A percentile compares a stretch with the other conserved stretches of the same genome.
These are phyloP conservation scores for Dendrocalamus sinicus DNA, from an alignment of 176 grass and related monocot genomes.

Conservation along the genomic window DNA sequence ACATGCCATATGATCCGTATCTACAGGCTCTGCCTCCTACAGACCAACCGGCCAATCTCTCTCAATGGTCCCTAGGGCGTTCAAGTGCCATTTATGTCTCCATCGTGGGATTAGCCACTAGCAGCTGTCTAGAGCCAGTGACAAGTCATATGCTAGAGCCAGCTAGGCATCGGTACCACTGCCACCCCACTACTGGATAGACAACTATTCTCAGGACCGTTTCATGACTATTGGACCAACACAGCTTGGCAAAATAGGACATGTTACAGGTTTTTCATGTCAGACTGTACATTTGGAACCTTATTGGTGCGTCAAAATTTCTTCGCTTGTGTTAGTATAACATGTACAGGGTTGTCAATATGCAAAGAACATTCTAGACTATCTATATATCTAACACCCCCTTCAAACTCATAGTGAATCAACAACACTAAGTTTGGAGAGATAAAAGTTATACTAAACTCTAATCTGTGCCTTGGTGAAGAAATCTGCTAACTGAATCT, in stretches of 20 bases:
- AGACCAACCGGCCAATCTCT: slow-evolving; percentile 44
- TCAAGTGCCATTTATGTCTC: slow-evolving; percentile 46
- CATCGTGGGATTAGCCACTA: slow-evolving; percentile 47
- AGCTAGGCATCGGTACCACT: slow-evolving; percentile 49
- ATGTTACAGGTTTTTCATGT: slow-evolving; percentile 31
- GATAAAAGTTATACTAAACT: too few species aligned
- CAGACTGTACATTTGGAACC: slow-evolving; percentile 19
- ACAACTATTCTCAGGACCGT: slow-evolving; percentile 43
- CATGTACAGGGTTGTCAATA: too few species aligned
- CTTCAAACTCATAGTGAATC: too few species aligned
- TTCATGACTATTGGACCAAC: slow-evolving; percentile 34
- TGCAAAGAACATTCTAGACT: too few species aligned
- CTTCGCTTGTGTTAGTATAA: neutral
- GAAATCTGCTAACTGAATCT: too few species aligned
- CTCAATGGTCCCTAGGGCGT: slow-evolving; percentile 47
- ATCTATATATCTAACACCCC: too few species aligned
- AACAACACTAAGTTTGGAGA: too few species aligned
- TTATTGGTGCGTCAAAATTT: slow-evolving; percentile 11
- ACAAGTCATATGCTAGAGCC: slow-evolving; percentile 48
- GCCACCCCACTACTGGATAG: slow-evolving; percentile 45
- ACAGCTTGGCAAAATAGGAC: slow-evolving; percentile 47
- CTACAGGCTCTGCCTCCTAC: slow-evolving; percentile 51
- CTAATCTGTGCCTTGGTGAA: too few species aligned
- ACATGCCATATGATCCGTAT: slow-evolving; percentile 34
- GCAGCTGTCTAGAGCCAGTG: slow-evolving; percentile 47